These are phyloP conservation scores for Saccharomycopsis lassenensis DNA, from an alignment of 805 yeast genomes.

Conservation along the genomic window DNA sequence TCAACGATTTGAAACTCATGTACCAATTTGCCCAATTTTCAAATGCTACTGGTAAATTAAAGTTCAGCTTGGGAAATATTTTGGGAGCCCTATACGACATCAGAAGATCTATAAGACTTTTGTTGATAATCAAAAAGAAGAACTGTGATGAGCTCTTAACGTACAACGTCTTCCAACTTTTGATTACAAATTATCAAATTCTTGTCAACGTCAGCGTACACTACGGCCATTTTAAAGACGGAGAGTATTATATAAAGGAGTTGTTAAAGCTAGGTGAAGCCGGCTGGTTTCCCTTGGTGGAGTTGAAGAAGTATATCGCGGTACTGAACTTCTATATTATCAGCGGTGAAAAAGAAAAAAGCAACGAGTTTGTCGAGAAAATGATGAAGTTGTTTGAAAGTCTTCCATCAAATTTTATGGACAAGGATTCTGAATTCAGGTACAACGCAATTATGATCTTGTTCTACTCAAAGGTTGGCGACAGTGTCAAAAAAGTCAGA, in stretches of 20 bases:
- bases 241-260: constrained; percentile 44
- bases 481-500: no score
- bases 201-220: constrained; percentile 32
- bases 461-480: no score
- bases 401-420: no score
- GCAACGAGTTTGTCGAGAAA: no score
- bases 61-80: constrained; percentile 3
- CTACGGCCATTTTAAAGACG: constrained; percentile 49
- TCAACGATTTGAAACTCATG: no score
- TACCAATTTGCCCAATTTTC: no score
- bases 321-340: constrained; percentile 22
- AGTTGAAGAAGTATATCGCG: constrained; percentile 18
- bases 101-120: constrained; percentile 8
- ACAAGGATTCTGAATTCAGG: no score
- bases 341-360: constrained; percentile 1
- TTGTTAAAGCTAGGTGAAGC: constrained; percentile 28
- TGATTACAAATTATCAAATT: constrained; percentile 18
- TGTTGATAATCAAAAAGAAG: constrained; percentile 4
- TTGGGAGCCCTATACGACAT: constrained; percentile 5
- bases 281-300: constrained; percentile 23
- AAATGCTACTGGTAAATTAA: neutral
- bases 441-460: no score
- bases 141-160: no score
- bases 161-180: no score
- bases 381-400: no score